Percentiles rank a stretch among this genome's conserved stretches.
Conservation (phyloP, 129 eudicot genomes). For the Heracleum sosnowskyi region DNA sequence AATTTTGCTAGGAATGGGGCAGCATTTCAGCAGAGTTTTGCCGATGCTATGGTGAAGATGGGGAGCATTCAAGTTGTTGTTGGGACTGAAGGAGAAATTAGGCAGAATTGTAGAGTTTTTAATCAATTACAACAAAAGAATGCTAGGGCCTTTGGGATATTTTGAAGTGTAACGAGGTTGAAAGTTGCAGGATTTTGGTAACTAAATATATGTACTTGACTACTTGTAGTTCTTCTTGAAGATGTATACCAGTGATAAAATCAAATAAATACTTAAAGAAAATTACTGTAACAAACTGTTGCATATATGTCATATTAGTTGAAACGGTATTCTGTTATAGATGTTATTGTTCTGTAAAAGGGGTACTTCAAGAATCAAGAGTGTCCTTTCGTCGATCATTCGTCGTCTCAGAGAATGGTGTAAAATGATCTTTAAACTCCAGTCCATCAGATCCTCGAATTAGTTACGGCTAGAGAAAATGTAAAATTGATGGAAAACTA, state of each 20-base stretch:
- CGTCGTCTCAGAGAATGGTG: neutral
- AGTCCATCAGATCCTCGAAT: neutral
- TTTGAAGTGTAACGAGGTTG: neutral
- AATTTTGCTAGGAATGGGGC: conserved; percentile 18
- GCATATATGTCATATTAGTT: too few relatives aligned
- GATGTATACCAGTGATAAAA: neutral
- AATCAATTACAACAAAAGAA: conserved; percentile 10
- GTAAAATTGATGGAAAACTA: neutral
- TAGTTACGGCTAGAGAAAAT: neutral
- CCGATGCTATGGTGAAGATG: conserved; percentile 34
- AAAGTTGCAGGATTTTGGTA: neutral
- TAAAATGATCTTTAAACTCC: neutral
- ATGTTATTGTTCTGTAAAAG: too few relatives aligned
- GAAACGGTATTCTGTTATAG: too few relatives aligned
- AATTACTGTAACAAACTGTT: too few relatives aligned
- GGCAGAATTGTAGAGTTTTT: conserved; percentile 39
- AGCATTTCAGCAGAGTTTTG: conserved; percentile 30
- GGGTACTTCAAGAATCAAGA: too few relatives aligned
- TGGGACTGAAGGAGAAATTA: conserved; percentile 42
- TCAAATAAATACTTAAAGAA: neutral
- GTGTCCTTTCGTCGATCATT: neutral
- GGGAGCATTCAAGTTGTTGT: conserved; percentile 29
- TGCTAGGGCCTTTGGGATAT: neutral
- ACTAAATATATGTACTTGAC: neutral
- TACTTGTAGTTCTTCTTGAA: neutral